Percentiles rank a stretch among this genome's conserved stretches.
These are phyloP conservation scores for Fusarium tjaetaba DNA, from an alignment of 2,329 filamentous ascomycete genomes.

Conservation along the genomic window DNA sequence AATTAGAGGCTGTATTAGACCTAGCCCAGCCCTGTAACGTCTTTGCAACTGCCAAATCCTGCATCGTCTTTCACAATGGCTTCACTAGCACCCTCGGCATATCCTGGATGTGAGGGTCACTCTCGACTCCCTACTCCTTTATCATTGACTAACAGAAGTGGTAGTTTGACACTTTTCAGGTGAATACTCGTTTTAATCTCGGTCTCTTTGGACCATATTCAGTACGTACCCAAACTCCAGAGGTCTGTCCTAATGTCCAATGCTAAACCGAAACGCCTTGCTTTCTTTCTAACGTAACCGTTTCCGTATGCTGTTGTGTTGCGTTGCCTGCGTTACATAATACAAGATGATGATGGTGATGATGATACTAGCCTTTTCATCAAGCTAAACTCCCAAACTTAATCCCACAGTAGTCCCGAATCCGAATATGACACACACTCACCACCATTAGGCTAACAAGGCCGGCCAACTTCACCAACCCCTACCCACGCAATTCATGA, in stretches of 20 bases:
- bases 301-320: slow-evolving; percentile 27
- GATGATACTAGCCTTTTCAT: slow-evolving; percentile 13
- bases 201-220: slow-evolving; percentile 1
- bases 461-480: slow-evolving; percentile 7
- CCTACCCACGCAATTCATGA: slow-evolving; percentile 23
- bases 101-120: slow-evolving; percentile 12
- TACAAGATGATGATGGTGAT: slow-evolving; percentile 7
- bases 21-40: slow-evolving; percentile 24
- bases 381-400: slow-evolving; percentile 20
- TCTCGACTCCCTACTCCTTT: not conserved
- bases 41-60: slow-evolving; percentile 1
- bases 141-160: not conserved
- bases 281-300: slow-evolving; percentile 27
- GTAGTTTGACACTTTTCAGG: not conserved
- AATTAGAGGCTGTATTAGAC: slow-evolving; percentile 1
- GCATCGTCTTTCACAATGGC: not conserved
- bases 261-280: slow-evolving; percentile 31
- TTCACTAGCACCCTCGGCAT: slow-evolving; percentile 1
- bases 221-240: slow-evolving; percentile 1
- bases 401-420: slow-evolving; percentile 22
- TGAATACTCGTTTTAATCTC: not conserved
- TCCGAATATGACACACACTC: slow-evolving; percentile 4
- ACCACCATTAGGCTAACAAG: slow-evolving; percentile 2
- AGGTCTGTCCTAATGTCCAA: not conserved
- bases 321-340: slow-evolving; percentile 27